A percentile compares a stretch with the other conserved stretches of the same genome.
Conservation (phyloP, 1,284 basidiomycete genomes). For the Moesziomyces sp. region DNA sequence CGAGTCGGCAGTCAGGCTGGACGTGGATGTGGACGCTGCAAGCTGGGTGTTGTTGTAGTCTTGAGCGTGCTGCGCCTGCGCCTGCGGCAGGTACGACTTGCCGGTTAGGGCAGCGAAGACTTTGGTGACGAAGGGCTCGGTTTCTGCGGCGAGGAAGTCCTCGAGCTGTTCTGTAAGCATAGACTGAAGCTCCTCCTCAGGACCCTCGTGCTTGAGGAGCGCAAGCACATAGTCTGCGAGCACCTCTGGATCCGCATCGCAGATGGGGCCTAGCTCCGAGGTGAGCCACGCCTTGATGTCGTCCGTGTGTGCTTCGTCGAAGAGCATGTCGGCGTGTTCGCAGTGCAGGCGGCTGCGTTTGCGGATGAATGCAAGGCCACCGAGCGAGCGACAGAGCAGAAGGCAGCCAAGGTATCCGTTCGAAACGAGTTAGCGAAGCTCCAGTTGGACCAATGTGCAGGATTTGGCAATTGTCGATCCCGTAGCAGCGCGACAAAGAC, state of each 20-base stretch:
- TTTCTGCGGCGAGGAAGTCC: slow-evolving; percentile 91
- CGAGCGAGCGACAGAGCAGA: too few species aligned
- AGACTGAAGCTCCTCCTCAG: slow-evolving; percentile 82
- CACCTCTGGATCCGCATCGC: slow-evolving; percentile 93
- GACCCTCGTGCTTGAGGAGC: slow-evolving; percentile 87
- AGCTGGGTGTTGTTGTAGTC: slow-evolving; percentile 10
- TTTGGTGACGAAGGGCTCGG: slow-evolving; percentile 80
- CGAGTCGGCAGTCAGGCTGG: slow-evolving; percentile 6
- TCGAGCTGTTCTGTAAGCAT: slow-evolving; percentile 82
- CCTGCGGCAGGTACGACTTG: slow-evolving; percentile 44
- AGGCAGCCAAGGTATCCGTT: too few species aligned
- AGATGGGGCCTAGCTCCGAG: slow-evolving; percentile 70
- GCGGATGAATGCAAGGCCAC: not conserved
- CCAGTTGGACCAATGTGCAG: too few species aligned
- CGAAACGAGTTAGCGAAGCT: too few species aligned
- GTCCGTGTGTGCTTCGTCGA: slow-evolving; percentile 51
- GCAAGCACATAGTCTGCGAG: slow-evolving; percentile 94
- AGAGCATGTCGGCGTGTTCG: slow-evolving; percentile 23
- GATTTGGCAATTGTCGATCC: too few species aligned
- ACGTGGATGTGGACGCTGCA: slow-evolving; percentile 15
- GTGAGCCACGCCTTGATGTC: slow-evolving; percentile 62
- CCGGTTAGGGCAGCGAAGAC: slow-evolving; percentile 77
- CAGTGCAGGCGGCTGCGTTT: not conserved
- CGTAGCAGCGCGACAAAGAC: too few species aligned
- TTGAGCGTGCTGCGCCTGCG: slow-evolving; percentile 14